Conservation (phyloP, 2,329 filamentous ascomycete species). For the Coniochaeta hoffmannii region DNA sequence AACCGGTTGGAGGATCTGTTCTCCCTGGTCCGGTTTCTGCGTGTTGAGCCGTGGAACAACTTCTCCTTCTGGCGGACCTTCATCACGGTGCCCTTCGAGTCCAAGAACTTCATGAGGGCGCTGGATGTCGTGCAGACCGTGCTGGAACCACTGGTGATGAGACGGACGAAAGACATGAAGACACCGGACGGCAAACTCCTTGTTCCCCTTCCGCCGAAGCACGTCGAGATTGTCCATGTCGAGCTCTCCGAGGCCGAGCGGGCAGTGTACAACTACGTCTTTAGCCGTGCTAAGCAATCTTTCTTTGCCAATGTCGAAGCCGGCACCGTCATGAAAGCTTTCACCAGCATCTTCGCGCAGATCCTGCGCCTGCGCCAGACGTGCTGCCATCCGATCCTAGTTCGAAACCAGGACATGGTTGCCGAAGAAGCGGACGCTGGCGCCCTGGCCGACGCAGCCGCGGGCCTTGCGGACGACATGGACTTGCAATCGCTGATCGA, state of each 20-base stretch:
- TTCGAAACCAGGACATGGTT: conserved; percentile 75
- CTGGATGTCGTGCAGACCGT: conserved; percentile 97
- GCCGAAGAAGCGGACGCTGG: conserved; percentile 83
- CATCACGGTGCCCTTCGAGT: conserved; percentile 95
- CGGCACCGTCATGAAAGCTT: conserved; percentile 89
- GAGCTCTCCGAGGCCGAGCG: conserved; percentile 79
- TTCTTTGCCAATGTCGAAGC: conserved; percentile 84
- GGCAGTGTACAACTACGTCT: conserved; percentile 90
- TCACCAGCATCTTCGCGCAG: conserved; percentile 95
- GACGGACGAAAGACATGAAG: conserved; percentile 96
- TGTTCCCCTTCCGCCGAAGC: conserved; percentile 74
- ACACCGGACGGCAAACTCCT: conserved; percentile 71
- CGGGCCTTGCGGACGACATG: conserved; percentile 90
- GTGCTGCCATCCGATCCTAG: conserved; percentile 87
- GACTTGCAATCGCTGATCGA: conserved; percentile 81
- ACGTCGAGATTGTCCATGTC: conserved; percentile 78
- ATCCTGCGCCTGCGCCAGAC: conserved; percentile 87
- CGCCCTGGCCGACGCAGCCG: conserved; percentile 67
- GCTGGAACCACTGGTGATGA: conserved; percentile 87
- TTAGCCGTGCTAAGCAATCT: conserved; percentile 70
- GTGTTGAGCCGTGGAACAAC: conserved; percentile 96
- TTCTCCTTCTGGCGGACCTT: conserved; percentile 99
- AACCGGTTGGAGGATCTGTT: conserved; percentile 94
- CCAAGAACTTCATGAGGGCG: conserved; percentile 86
- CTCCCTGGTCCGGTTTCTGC: conserved; percentile 83